Evolutionary conservation across 1,139 yeast genomes (phyloP).

Genomic region (Blastobotrys aristatus): DNA sequence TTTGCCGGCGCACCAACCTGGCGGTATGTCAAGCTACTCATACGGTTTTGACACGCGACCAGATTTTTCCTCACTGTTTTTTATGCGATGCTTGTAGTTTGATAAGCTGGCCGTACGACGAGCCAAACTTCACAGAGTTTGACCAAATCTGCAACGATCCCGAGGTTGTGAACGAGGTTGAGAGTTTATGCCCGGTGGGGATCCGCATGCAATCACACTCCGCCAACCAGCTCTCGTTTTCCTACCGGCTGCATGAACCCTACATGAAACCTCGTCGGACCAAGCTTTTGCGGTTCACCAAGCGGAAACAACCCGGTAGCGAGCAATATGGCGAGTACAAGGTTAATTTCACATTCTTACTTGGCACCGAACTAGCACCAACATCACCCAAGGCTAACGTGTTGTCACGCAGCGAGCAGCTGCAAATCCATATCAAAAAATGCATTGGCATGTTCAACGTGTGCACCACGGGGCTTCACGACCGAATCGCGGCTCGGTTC

Average conservation of each 20-base stretch:
- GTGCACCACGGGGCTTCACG: neutral
- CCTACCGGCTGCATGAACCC: neutral
- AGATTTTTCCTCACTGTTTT: neutral
- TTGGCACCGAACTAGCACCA: too few species aligned
- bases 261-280: neutral
- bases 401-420: neutral
- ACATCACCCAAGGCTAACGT: too few species aligned
- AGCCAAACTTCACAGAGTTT: neutral
- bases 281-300: too few species aligned
- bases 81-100: neutral
- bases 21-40: conserved; percentile 4
- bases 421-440: neutral
- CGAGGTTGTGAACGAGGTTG: neutral
- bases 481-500: neutral
- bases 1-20: neutral
- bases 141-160: neutral
- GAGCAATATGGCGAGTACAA: too few species aligned
- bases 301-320: too few species aligned
- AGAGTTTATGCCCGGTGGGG: neutral
- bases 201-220: neutral
- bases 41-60: neutral
- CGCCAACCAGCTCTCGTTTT: neutral
- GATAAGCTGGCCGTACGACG: neutral
- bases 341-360: too few species aligned
- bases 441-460: neutral